Percentiles rank a stretch among this genome's conserved stretches.
Conservation (phyloP, 345 rosid genomes). For the Pistacia integerrima region DNA sequence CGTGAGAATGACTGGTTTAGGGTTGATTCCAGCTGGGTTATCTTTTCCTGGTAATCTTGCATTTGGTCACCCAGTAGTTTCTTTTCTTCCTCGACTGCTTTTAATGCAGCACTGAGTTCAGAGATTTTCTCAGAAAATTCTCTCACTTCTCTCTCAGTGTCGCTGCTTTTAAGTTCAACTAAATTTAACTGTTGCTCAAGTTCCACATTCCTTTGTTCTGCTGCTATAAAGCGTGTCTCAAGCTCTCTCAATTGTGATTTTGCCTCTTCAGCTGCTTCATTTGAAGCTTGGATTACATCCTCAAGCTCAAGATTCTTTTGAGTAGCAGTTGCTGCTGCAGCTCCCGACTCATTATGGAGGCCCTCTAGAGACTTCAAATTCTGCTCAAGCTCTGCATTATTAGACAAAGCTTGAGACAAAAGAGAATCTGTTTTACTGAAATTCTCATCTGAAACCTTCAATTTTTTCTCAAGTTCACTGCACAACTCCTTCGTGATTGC, state of each 20-base stretch:
- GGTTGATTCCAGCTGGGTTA: slow-evolving; percentile 54
- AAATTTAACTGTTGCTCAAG: slow-evolving; percentile 69
- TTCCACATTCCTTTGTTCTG: slow-evolving; percentile 75
- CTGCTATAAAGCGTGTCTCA: slow-evolving; percentile 56
- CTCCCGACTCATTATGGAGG: slow-evolving; percentile 57
- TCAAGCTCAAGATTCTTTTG: slow-evolving; percentile 78
- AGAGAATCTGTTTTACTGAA: slow-evolving; percentile 64
- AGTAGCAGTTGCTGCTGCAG: slow-evolving; percentile 64
- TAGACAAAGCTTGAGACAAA: slow-evolving; percentile 68
- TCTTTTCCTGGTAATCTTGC: slow-evolving; percentile 57
- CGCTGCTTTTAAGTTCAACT: slow-evolving; percentile 50
- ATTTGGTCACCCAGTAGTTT: slow-evolving; percentile 43
- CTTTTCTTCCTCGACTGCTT: slow-evolving; percentile 64
- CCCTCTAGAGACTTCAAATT: slow-evolving; percentile 75
- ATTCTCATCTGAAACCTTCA: slow-evolving; percentile 69
- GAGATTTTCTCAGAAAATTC: slow-evolving; percentile 57
- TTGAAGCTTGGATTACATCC: slow-evolving; percentile 55
- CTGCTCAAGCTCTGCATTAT: slow-evolving; percentile 70
- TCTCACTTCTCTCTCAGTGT: slow-evolving; percentile 58
- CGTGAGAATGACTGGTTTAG: slow-evolving; percentile 45
- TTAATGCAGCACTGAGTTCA: slow-evolving; percentile 51
- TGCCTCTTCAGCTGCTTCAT: slow-evolving; percentile 66
- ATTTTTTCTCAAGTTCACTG: slow-evolving; percentile 61
- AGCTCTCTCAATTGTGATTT: slow-evolving; percentile 65
- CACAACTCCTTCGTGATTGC: slow-evolving; percentile 46